Evolutionary conservation across 2,329 filamentous ascomycete genomes (phyloP).

Genomic region (Colletotrichum camelliae): DNA sequence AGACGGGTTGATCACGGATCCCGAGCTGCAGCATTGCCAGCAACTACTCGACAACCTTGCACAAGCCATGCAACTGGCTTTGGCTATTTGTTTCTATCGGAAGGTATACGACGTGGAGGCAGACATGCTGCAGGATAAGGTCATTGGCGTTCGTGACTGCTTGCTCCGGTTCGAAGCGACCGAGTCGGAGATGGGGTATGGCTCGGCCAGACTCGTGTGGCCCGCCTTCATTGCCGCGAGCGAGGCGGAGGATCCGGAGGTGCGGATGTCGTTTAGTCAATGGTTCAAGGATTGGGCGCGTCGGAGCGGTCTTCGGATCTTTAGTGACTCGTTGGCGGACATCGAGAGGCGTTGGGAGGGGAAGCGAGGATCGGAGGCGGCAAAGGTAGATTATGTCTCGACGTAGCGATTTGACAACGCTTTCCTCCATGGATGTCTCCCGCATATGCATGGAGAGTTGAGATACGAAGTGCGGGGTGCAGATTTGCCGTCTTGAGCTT

Average conservation of each 20-base stretch:
- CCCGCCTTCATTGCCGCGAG: slow-evolving; percentile 43
- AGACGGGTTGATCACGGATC: background rate
- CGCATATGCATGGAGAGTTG: background rate
- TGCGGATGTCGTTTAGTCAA: slow-evolving; percentile 33
- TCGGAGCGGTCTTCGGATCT: slow-evolving; percentile 36
- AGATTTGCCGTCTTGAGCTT: background rate
- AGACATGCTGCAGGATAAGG: slow-evolving; percentile 37
- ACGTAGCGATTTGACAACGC: background rate
- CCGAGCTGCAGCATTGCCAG: background rate
- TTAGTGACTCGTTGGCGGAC: slow-evolving; percentile 29
- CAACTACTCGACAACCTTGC: slow-evolving; percentile 33
- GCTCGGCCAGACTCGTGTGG: slow-evolving; percentile 39
- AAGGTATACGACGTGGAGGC: slow-evolving; percentile 41
- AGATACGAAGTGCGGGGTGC: background rate
- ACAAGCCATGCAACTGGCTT: slow-evolving; percentile 36
- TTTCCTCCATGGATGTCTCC: background rate
- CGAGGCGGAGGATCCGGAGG: slow-evolving; percentile 34
- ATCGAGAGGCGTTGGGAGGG: slow-evolving; percentile 35
- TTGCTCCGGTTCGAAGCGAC: slow-evolving; percentile 31
- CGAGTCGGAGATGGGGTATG: slow-evolving; percentile 26
- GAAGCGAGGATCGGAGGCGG: slow-evolving; percentile 15
- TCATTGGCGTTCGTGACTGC: slow-evolving; percentile 34
- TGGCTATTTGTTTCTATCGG: slow-evolving; percentile 44
- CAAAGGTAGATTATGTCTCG: background rate
- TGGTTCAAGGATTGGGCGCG: slow-evolving; percentile 36